Percentiles rank a stretch among this genome's conserved stretches.
phyloP scores from a whole-genome alignment of 805 yeast genomes.

The Sugiyamaella americana region DNA sequence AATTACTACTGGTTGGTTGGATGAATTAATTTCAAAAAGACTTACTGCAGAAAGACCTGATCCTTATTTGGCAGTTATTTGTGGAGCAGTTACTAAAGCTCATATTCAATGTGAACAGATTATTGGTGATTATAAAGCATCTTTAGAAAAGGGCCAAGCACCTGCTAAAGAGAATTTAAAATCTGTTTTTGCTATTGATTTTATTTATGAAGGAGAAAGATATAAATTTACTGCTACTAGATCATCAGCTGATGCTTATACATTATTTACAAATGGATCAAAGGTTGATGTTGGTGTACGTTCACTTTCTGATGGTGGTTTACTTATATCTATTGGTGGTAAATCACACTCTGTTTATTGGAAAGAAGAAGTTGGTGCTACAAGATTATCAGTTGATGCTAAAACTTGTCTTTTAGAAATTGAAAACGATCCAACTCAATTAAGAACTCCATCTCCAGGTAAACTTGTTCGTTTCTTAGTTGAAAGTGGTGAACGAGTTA shows the following conservation, averaged over 20 bases:
- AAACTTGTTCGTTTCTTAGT: conserved; percentile 88
- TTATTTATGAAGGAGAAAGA: conserved; percentile 88
- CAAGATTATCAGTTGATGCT: conserved; percentile 90
- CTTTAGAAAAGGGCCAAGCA: conserved; percentile 94
- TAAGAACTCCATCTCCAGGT: conserved; percentile 99
- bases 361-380: conserved; percentile 96
- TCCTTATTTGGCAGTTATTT: conserved; percentile 78
- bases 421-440: conserved; percentile 97
- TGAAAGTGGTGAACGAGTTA: conserved; percentile 90
- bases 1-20: conserved; percentile 98
- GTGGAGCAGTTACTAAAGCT: conserved; percentile 98
- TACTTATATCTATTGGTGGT: conserved; percentile 82
- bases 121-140: conserved; percentile 58
- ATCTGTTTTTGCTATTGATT: conserved; percentile 88
- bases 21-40: conserved; percentile 86
- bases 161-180: conserved; percentile 74
- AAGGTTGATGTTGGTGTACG: conserved; percentile 82
- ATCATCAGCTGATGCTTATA: conserved; percentile 77
- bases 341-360: conserved; percentile 92
- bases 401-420: conserved; percentile 90
- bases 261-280: conserved; percentile 89
- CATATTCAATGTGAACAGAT: conserved; percentile 70
- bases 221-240: conserved; percentile 95
- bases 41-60: conserved; percentile 98
- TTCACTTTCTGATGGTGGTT: conserved; percentile 90